These are phyloP conservation scores for Hypoxylon rubiginosum DNA, from an alignment of 2,329 filamentous ascomycete species.

Conservation along the genomic window DNA sequence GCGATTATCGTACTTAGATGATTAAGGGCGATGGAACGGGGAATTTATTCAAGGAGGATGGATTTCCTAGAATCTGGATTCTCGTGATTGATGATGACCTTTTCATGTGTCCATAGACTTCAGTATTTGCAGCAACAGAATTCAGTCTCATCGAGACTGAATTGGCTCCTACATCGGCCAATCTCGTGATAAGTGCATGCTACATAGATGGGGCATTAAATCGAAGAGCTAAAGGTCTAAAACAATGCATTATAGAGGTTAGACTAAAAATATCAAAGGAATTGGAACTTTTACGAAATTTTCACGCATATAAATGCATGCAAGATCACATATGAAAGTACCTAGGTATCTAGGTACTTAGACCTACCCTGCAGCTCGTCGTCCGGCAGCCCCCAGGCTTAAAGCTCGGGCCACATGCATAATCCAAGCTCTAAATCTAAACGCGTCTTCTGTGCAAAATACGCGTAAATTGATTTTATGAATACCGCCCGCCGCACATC, in stretches of 20 bases:
- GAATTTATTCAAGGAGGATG: background rate
- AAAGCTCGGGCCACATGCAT: background rate
- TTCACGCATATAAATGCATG: too few relatives aligned
- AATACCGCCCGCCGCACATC: background rate
- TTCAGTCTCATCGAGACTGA: conserved; percentile 4
- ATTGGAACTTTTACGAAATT: background rate
- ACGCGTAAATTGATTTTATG: conserved; percentile 52
- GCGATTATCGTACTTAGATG: conserved; percentile 72
- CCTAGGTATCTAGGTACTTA: too few relatives aligned
- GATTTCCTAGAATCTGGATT: background rate
- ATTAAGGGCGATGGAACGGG: background rate
- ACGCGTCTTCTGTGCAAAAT: conserved; percentile 43
- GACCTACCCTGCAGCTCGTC: too few relatives aligned
- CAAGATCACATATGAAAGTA: too few relatives aligned
- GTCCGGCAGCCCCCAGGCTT: too few relatives aligned
- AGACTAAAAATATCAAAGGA: background rate
- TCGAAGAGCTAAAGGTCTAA: too few relatives aligned
- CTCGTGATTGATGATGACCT: background rate
- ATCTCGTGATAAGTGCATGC: background rate
- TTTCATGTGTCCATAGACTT: background rate
- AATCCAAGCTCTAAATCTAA: conserved; percentile 3
- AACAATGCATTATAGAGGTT: background rate
- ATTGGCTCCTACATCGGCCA: background rate
- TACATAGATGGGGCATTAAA: background rate
- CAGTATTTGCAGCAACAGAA: conserved; percentile 6